Percentiles rank a stretch among this genome's conserved stretches.
These are phyloP conservation scores for Scleroderma citrinum DNA, from an alignment of 768 basidiomycete genomes.

Conservation along the genomic window DNA sequence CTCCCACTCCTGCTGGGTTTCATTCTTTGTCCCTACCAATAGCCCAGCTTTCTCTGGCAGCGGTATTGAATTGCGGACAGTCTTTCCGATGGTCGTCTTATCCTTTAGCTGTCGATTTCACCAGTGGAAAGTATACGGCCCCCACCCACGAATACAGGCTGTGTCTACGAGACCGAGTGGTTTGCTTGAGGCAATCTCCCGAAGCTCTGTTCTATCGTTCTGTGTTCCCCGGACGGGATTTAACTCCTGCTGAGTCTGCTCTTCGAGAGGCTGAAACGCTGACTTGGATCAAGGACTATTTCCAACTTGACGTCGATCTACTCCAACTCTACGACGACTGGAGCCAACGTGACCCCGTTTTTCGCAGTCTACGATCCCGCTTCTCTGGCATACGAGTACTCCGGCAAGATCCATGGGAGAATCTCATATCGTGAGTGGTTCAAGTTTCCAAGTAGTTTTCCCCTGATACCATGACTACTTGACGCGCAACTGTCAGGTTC, in stretches of 20 bases:
- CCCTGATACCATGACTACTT: background rate
- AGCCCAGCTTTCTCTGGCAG: conserved; percentile 69
- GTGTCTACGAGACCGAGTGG: conserved; percentile 74
- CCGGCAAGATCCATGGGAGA: conserved; percentile 95
- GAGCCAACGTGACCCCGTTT: conserved; percentile 68
- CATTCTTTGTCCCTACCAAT: conserved; percentile 53
- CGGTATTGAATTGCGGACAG: conserved; percentile 78
- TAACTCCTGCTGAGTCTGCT: conserved; percentile 27
- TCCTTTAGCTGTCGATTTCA: conserved; percentile 29
- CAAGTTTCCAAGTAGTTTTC: background rate
- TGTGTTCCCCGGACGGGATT: conserved; percentile 46
- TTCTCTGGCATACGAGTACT: conserved; percentile 83
- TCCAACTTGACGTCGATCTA: conserved; percentile 79
- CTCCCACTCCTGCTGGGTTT: conserved; percentile 36
- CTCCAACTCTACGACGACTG: conserved; percentile 68
- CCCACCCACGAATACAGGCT: conserved; percentile 67
- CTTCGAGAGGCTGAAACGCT: conserved; percentile 59
- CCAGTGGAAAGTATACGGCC: conserved; percentile 6
- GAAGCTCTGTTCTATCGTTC: conserved; percentile 67
- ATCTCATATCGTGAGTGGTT: conserved; percentile 76
- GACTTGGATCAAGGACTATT: conserved; percentile 78
- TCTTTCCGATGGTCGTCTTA: conserved; percentile 76
- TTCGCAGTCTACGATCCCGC: conserved; percentile 53
- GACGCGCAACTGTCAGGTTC: conserved; percentile 50
- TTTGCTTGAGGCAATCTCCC: conserved; percentile 71